Base-by-base conservation (phyloP, 139 green algal species). In the Gonium pectorale region DNA sequence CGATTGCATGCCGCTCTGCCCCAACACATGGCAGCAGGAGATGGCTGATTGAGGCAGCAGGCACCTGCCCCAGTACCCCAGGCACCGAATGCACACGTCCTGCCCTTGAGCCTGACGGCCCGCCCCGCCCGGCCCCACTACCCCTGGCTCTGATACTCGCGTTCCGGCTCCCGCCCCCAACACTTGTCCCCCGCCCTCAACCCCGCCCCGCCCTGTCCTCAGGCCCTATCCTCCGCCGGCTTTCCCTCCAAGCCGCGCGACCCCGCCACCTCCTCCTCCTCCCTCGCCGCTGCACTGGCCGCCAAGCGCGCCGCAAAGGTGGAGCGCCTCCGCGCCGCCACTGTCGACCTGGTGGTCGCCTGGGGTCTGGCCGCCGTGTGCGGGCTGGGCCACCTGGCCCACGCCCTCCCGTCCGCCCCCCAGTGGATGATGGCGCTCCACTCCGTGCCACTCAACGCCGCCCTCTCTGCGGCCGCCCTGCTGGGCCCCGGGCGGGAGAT, bases 311-410 rank as follows among this genome's bases (percentile, higher is more conserved):
- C 88, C 79, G 91, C 94, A 79, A 90, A 93, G 64, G 64, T 83
- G 40, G 60, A 79, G 59, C 82, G 88, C 33, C 90, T 98, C 67
- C 75, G 59, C 29, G 84, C 86, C n/a, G 88, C 90, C n/a, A 95
- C 91, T 1, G 24, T 85, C 43, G 83, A 93, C 37, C 91, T 99
- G 19, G 87, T 88, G 0, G 49, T 97, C 0, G 95, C 96, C 1
- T 96, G 93, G 93, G 83, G 89, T 46, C 90, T 98, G 46, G 95
- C 94, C 3, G 90, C 91, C 21, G 90, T 94, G 13, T 98, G 93
- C 88, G 81, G 95, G 37, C 79, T 95, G 19, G 93, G 94, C 64
- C 96, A 99, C 88, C 44, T 94, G 29, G 88, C 82, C 0, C 94
- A 98, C 79, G 59, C 90, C 31, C 92, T 87, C 89, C 80, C 89